Evolutionary conservation across 805 yeast species (phyloP).

Genomic region (Candida insectalens): DNA sequence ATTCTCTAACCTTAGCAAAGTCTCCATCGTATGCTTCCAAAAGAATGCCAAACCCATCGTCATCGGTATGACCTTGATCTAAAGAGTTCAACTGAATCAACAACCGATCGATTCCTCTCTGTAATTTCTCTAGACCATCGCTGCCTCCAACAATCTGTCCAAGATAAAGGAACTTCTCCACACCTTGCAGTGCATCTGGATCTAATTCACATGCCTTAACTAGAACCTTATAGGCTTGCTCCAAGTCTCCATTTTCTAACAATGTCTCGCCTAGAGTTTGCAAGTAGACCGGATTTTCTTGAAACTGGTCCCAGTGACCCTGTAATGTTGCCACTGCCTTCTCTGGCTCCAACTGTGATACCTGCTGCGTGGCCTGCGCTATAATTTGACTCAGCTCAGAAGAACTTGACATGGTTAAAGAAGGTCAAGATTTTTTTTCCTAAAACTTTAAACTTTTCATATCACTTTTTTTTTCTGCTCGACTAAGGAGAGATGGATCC

Average conservation of each 20-base stretch:
- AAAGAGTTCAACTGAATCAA: conserved; percentile 25
- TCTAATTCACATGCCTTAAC: conserved; percentile 57
- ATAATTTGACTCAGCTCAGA: conserved; percentile 12
- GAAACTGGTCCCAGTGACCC: conserved; percentile 26
- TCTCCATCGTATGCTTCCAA: conserved; percentile 20
- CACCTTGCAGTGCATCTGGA: conserved; percentile 52
- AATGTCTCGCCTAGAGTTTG: conserved; percentile 67
- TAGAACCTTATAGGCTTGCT: conserved; percentile 61
- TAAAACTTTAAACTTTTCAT: too few species aligned
- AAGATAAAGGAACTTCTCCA: conserved; percentile 77
- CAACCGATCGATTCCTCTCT: conserved; percentile 51
- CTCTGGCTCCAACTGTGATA: conserved; percentile 41
- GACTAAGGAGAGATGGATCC: too few species aligned
- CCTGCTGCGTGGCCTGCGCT: conserved; percentile 31
- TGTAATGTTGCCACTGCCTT: conserved; percentile 40
- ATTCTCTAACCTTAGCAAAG: conserved; percentile 20
- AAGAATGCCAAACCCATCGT: conserved; percentile 12
- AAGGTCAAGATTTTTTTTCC: neutral
- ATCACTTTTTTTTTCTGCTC: too few species aligned
- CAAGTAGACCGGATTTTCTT: conserved; percentile 34
- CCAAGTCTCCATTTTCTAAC: conserved; percentile 73
- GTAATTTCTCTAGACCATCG: conserved; percentile 56
- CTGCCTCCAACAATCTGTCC: conserved; percentile 86
- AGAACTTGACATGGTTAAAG: neutral
- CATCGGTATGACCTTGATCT: conserved; percentile 4